Conservation (phyloP, 768 basidiomycete genomes). For the Lentinula boryana region DNA sequence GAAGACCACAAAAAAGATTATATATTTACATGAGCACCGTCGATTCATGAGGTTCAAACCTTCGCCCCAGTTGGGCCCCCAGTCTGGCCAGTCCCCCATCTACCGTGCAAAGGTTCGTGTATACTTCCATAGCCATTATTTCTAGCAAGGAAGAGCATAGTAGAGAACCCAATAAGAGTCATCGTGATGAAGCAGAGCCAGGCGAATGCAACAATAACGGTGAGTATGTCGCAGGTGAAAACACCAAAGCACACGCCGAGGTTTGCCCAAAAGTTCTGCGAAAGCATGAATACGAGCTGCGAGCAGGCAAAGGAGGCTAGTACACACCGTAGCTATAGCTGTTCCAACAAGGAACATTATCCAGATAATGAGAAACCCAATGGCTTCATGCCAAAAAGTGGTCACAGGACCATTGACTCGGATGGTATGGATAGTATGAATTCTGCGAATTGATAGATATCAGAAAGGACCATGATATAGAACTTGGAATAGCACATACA, state of each 20-base stretch:
- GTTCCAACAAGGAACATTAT: slow-evolving; percentile 42
- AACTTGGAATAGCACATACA: not conserved
- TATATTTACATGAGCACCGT: no score
- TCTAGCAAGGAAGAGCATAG: not conserved
- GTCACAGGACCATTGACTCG: not conserved
- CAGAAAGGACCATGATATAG: not conserved
- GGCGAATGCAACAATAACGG: not conserved
- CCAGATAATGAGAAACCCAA: slow-evolving; percentile 37
- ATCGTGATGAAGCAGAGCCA: not conserved
- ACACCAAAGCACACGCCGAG: not conserved
- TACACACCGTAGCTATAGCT: slow-evolving; percentile 28
- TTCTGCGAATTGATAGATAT: not conserved
- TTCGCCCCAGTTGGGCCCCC: not conserved
- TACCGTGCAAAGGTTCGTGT: not conserved
- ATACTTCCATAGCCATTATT: slow-evolving; percentile 1
- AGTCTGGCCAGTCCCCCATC: not conserved
- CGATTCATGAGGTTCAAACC: not conserved
- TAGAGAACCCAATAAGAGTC: not conserved
- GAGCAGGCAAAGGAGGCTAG: not conserved
- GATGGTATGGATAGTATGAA: slow-evolving; percentile 24
- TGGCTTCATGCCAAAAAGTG: slow-evolving; percentile 20
- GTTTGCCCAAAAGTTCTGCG: not conserved
- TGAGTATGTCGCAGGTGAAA: not conserved
- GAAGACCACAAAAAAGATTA: no score
- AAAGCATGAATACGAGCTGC: not conserved